Evolutionary conservation across 1,284 basidiomycete genomes (phyloP).

Genomic region (Cutaneotrichosporon mucoides): DNA sequence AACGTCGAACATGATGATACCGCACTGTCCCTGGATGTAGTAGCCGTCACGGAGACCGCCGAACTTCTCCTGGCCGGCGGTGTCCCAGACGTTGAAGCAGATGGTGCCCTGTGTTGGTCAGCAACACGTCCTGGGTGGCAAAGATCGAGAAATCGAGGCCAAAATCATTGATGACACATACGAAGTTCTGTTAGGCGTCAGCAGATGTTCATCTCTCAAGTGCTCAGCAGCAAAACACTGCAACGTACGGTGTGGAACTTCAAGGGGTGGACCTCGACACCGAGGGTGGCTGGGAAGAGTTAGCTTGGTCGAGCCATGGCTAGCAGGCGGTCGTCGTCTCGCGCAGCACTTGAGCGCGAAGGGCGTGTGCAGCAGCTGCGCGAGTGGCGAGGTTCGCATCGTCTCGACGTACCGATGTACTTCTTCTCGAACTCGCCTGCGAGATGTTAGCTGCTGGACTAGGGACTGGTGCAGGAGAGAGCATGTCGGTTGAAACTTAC

Average conservation of each 20-base stretch:
- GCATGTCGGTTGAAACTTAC: conserved; percentile 41
- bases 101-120: conserved; percentile 65
- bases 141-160: too few species aligned
- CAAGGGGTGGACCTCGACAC: conserved; percentile 98
- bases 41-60: conserved; percentile 97
- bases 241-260: conserved; percentile 71
- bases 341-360: neutral
- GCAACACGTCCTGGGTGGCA: neutral
- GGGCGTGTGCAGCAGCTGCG: too few species aligned
- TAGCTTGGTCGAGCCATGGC: neutral
- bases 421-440: conserved; percentile 97
- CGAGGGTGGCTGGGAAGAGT: conserved; percentile 75
- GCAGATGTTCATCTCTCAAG: neutral
- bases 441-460: conserved; percentile 6
- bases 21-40: conserved; percentile 99
- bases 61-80: conserved; percentile 99
- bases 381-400: neutral
- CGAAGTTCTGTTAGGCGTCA: neutral
- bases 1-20: conserved; percentile 99
- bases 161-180: neutral
- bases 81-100: conserved; percentile 99
- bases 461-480: neutral
- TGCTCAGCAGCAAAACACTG: neutral
- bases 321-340: neutral
- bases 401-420: conserved; percentile 75